phyloP scores from a whole-genome alignment of 305 asterid genomes.

The Caryopteris hybrid region DNA sequence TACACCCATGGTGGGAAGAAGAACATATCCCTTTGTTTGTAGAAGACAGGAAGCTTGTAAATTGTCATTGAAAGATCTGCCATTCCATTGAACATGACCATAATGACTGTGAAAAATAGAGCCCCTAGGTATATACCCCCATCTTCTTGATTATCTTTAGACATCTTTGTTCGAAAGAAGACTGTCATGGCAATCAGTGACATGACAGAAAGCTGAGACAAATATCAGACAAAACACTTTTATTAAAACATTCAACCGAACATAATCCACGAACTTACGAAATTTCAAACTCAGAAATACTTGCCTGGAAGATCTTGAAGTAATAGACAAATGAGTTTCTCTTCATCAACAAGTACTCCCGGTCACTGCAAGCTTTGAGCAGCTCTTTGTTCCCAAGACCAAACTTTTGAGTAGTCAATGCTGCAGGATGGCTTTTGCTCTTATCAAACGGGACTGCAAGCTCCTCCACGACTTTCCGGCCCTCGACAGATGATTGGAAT shows the following conservation, averaged over 20 bases:
- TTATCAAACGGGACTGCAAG: constrained; percentile 40
- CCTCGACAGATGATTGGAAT: constrained; percentile 30
- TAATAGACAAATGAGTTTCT: constrained; percentile 43
- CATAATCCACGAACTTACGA: not conserved
- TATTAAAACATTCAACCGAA: not conserved
- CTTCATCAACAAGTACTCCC: constrained; percentile 50
- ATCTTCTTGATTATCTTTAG: constrained; percentile 18
- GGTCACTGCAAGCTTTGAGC: constrained; percentile 39
- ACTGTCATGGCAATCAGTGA: constrained; percentile 44
- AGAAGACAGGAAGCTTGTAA: constrained; percentile 64
- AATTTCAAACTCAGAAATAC: not conserved
- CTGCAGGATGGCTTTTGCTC: constrained; percentile 49
- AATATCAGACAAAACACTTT: not conserved
- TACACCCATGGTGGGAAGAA: constrained; percentile 72
- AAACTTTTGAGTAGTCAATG: constrained; percentile 33
- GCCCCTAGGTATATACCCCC: constrained; percentile 58
- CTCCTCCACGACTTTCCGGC: constrained; percentile 27
- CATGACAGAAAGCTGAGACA: constrained; percentile 36
- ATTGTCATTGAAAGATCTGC: constrained; percentile 61
- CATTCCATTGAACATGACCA: constrained; percentile 58
- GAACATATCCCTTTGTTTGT: constrained; percentile 60
- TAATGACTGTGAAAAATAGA: constrained; percentile 38
- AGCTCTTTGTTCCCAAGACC: constrained; percentile 46
- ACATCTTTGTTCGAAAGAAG: constrained; percentile 52
- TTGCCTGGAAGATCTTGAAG: constrained; percentile 43